Conservation (phyloP, 768 basidiomycete species). For the Suillus tomentosus region DNA sequence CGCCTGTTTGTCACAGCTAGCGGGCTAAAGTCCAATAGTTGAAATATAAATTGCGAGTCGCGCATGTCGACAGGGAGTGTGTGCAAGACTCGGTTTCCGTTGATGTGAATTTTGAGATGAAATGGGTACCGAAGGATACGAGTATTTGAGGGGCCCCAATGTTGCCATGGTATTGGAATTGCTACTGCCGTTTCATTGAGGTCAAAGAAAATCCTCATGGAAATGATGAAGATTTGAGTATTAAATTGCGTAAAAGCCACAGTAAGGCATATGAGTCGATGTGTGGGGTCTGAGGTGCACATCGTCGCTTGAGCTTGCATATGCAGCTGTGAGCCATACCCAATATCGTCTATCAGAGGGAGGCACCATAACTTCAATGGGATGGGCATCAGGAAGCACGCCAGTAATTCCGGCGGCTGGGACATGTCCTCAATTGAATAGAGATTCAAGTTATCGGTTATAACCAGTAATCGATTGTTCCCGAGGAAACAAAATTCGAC, state of each 20-base stretch:
- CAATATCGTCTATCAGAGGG: neutral
- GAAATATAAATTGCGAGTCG: neutral
- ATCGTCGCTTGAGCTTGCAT: neutral
- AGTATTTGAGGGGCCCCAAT: neutral
- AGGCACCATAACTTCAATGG: neutral
- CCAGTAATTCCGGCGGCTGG: neutral
- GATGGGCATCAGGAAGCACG: neutral
- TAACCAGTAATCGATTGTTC: neutral
- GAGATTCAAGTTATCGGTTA: neutral
- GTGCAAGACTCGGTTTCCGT: neutral
- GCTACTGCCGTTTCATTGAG: neutral
- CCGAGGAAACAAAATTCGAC: neutral
- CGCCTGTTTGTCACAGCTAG: neutral
- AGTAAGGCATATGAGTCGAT: neutral
- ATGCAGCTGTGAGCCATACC: neutral
- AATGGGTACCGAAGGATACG: neutral
- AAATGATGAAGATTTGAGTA: neutral
- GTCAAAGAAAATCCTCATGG: neutral
- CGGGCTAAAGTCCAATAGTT: neutral
- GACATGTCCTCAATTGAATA: constrained; percentile 1
- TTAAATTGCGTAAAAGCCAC: too few relatives aligned
- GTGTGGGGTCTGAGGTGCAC: neutral
- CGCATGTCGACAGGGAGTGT: neutral
- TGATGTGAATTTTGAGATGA: neutral
- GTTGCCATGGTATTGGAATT: neutral